A percentile compares a stretch with the other conserved stretches of the same genome.
These are phyloP conservation scores for Trebouxiophyceae sp. DNA, from an alignment of 163 green algal species.

Conservation along the genomic window DNA sequence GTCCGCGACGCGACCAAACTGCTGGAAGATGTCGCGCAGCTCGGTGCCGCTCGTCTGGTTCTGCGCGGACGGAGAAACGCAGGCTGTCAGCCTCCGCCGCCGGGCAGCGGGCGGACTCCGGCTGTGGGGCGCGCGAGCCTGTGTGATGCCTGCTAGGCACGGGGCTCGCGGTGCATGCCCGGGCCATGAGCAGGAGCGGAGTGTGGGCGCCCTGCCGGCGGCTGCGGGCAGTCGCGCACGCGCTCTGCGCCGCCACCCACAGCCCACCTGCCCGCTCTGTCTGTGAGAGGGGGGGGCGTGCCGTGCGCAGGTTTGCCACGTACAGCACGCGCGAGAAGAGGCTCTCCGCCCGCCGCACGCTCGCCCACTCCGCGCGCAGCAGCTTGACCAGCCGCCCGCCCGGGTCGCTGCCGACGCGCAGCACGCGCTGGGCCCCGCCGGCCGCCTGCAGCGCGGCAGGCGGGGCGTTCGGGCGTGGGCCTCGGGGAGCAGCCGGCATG, in stretches of 20 bases:
- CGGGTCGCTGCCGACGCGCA: too few relatives aligned
- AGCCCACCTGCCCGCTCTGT: too few relatives aligned
- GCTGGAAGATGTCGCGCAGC: constrained; percentile 31
- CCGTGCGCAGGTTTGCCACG: constrained; percentile 37
- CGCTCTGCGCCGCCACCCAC: too few relatives aligned
- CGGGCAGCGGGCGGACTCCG: neutral
- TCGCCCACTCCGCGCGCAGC: constrained; percentile 35
- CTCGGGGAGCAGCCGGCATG: too few relatives aligned
- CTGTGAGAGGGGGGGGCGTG: constrained; percentile 7
- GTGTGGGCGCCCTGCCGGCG: too few relatives aligned
- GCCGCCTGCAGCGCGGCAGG: neutral
- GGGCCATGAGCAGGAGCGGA: too few relatives aligned
- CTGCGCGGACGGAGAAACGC: constrained; percentile 6
- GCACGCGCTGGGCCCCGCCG: neutral
- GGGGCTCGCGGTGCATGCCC: too few relatives aligned
- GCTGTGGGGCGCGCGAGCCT: neutral
- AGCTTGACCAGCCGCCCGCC: constrained; percentile 25
- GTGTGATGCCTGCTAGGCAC: neutral
- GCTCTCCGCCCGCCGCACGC: constrained; percentile 19
- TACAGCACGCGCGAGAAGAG: constrained; percentile 48
- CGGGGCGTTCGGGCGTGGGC: too few relatives aligned
- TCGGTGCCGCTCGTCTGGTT: constrained; percentile 3
- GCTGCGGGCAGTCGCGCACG: too few relatives aligned
- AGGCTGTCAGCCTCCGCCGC: neutral
- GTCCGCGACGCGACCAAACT: constrained; percentile 35